phyloP scores from a whole-genome alignment of 2,329 filamentous ascomycete species.

The Venturia pyrina region DNA sequence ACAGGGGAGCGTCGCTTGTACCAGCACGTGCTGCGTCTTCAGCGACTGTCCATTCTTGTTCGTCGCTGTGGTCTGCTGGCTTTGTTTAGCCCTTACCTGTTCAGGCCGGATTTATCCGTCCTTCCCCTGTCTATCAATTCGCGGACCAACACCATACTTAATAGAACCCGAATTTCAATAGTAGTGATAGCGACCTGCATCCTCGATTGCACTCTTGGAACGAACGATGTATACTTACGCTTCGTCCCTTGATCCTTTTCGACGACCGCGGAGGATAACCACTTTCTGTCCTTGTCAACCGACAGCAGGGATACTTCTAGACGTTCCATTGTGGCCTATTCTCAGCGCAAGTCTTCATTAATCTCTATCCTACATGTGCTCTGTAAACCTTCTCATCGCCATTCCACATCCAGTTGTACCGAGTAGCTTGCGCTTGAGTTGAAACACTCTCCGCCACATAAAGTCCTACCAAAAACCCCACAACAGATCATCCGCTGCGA shows the following conservation, averaged over 20 bases:
- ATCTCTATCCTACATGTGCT: not conserved
- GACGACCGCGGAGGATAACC: not conserved
- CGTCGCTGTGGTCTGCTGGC: not conserved
- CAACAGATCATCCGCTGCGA: not conserved
- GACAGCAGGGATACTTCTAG: not conserved
- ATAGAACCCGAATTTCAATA: too few species aligned
- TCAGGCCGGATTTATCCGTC: not conserved
- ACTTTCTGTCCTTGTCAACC: not conserved
- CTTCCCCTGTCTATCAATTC: not conserved
- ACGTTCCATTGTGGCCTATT: not conserved
- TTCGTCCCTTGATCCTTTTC: not conserved
- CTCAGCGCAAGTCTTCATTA: not conserved
- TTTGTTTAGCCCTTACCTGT: not conserved
- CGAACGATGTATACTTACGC: not conserved
- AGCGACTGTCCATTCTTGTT: not conserved
- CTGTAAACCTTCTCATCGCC: not conserved
- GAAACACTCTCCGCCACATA: not conserved
- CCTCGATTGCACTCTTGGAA: not conserved
- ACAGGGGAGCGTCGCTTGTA: not conserved
- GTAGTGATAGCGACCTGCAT: not conserved
- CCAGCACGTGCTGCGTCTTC: not conserved
- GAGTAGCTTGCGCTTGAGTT: not conserved
- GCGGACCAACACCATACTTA: not conserved
- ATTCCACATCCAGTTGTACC: not conserved
- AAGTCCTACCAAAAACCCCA: not conserved